phyloP scores from a whole-genome alignment of 2,329 filamentous ascomycete species.

The Paradendryphiella salina region DNA sequence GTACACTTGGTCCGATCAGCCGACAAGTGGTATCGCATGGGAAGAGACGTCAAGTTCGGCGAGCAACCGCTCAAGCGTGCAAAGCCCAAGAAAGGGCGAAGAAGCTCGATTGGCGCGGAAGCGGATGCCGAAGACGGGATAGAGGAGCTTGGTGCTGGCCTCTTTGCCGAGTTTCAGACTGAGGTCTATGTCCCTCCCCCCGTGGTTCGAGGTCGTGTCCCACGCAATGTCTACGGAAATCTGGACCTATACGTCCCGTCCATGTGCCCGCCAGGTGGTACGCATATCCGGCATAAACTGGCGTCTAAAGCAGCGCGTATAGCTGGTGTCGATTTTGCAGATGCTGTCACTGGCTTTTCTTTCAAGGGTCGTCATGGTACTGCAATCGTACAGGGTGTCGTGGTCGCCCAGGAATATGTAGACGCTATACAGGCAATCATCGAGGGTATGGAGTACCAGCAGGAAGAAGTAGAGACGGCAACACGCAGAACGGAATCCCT shows the following conservation, averaged over 20 bases:
- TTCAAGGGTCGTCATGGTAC: conserved; percentile 87
- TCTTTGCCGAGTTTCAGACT: conserved; percentile 66
- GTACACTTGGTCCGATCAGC: conserved; percentile 76
- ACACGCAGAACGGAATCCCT: conserved; percentile 55
- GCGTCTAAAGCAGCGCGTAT: conserved; percentile 73
- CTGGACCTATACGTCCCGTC: conserved; percentile 65
- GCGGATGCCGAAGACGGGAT: conserved; percentile 43
- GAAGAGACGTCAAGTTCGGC: conserved; percentile 72
- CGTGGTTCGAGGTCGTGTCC: conserved; percentile 71
- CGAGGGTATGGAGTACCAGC: conserved; percentile 66
- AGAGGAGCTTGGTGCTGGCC: conserved; percentile 54
- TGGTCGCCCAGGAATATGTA: conserved; percentile 71
- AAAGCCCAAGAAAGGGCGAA: conserved; percentile 40
- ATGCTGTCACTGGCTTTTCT: conserved; percentile 85
- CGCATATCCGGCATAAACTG: conserved; percentile 60
- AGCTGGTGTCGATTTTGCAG: conserved; percentile 81
- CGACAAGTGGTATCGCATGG: conserved; percentile 89
- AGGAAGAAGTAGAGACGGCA: conserved; percentile 65
- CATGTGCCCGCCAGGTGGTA: conserved; percentile 65
- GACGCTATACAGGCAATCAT: conserved; percentile 75
- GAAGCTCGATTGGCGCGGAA: conserved; percentile 31
- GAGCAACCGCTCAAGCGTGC: conserved; percentile 81
- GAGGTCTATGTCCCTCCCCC: conserved; percentile 75
- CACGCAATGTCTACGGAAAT: conserved; percentile 65
- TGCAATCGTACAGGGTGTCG: conserved; percentile 75